Evolutionary conservation across 164 flowering plant species (phyloP).

Genomic region (Platanus orientalis): DNA sequence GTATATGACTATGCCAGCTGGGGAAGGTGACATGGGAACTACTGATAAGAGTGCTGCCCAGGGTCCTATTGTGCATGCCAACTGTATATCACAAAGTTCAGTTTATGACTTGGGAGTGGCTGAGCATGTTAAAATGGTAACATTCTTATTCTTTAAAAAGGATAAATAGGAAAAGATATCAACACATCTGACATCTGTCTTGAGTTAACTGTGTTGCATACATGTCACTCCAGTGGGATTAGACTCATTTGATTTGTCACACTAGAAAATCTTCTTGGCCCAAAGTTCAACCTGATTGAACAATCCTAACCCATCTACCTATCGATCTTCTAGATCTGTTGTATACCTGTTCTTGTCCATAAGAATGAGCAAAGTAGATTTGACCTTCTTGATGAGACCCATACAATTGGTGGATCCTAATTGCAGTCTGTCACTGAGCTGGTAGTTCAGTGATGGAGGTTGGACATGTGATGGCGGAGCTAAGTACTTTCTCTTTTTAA

Average conservation of each 20-base stretch:
- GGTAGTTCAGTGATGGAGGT: too few species aligned
- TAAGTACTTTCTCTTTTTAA: too few species aligned
- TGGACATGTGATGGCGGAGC: too few species aligned
- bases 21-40: conserved; percentile 17
- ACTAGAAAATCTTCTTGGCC: too few species aligned
- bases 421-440: too few species aligned
- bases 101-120: conserved; percentile 42
- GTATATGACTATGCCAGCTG: conserved; percentile 30
- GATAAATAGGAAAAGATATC: not conserved
- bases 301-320: too few species aligned
- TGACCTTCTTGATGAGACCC: too few species aligned
- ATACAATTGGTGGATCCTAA: too few species aligned
- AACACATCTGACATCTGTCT: not conserved
- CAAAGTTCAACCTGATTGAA: too few species aligned
- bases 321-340: too few species aligned
- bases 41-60: conserved; percentile 21
- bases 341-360: too few species aligned
- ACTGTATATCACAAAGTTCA: conserved; percentile 57
- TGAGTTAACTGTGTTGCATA: not conserved
- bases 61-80: conserved; percentile 70
- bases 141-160: not conserved
- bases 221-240: not conserved
- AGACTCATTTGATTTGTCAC: not conserved
- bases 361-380: too few species aligned
- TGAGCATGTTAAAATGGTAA: conserved; percentile 42